Evolutionary conservation across 352 stramenopile genomes (phyloP).

Genomic region (Peronospora destructor): DNA sequence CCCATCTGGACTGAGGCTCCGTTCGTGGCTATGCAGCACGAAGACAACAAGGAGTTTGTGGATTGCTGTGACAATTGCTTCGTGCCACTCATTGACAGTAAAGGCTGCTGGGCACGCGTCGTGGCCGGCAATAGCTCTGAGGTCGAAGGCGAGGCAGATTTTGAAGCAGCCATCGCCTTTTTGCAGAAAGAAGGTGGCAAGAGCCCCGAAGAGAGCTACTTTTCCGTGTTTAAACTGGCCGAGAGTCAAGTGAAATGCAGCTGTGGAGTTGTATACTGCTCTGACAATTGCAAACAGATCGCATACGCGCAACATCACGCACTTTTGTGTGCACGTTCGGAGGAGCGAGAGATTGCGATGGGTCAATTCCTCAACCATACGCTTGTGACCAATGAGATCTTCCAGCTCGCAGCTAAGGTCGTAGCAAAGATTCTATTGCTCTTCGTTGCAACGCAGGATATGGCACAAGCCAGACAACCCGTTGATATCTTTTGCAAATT

Average conservation of each 20-base stretch:
- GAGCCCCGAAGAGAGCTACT: slow-evolving; percentile 60
- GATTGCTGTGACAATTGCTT: slow-evolving; percentile 80
- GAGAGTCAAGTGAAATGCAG: slow-evolving; percentile 47
- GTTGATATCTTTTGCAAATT: slow-evolving; percentile 88
- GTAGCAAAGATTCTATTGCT: slow-evolving; percentile 62
- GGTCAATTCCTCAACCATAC: slow-evolving; percentile 76
- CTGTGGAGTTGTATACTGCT: slow-evolving; percentile 86
- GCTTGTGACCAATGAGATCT: slow-evolving; percentile 90
- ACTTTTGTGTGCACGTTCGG: slow-evolving; percentile 55
- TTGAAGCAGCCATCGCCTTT: slow-evolving; percentile 49
- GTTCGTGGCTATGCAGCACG: slow-evolving; percentile 72
- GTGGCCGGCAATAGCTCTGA: slow-evolving; percentile 27
- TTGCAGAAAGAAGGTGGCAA: slow-evolving; percentile 63
- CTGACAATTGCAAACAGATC: slow-evolving; percentile 51
- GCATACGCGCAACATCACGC: slow-evolving; percentile 73
- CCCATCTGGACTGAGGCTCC: slow-evolving; percentile 65
- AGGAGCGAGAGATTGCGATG: slow-evolving; percentile 50
- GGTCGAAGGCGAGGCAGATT: slow-evolving; percentile 46
- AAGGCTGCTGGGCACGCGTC: slow-evolving; percentile 50
- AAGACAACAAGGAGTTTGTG: slow-evolving; percentile 77
- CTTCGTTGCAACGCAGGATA: slow-evolving; percentile 51
- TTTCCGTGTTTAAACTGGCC: slow-evolving; percentile 53
- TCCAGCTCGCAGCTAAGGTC: slow-evolving; percentile 87
- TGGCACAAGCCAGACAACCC: slow-evolving; percentile 42
- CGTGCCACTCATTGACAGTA: slow-evolving; percentile 61